Conservation (phyloP, 2,329 filamentous ascomycete species). For the Nemania abortiva region DNA sequence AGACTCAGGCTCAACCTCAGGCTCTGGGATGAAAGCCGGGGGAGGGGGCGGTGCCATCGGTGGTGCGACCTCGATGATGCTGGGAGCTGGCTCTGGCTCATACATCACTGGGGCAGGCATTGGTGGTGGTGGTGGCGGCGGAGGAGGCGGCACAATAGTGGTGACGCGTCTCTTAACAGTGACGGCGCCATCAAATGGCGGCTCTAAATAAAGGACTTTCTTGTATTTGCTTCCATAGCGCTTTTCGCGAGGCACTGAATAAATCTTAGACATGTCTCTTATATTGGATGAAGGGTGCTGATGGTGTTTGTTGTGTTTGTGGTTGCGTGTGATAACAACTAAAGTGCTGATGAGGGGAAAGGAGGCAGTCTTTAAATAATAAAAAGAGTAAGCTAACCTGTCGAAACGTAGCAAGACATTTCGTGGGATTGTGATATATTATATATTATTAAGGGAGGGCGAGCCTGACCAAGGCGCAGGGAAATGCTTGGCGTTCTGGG, state of each 20-base stretch:
- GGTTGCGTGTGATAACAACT: slow-evolving; percentile 5
- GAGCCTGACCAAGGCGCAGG: slow-evolving; percentile 28
- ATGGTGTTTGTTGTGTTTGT: neutral
- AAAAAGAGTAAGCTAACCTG: slow-evolving; percentile 45
- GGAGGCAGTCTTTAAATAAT: neutral
- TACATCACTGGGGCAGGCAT: slow-evolving; percentile 39
- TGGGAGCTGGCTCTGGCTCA: slow-evolving; percentile 44
- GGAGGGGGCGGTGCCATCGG: slow-evolving; percentile 44
- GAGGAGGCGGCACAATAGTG: slow-evolving; percentile 54
- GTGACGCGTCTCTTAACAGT: slow-evolving; percentile 55
- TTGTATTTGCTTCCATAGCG: slow-evolving; percentile 54
- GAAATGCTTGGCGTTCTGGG: slow-evolving; percentile 36
- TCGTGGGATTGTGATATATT: neutral
- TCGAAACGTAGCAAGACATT: slow-evolving; percentile 50
- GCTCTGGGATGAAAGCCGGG: slow-evolving; percentile 29
- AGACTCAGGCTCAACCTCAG: slow-evolving; percentile 42
- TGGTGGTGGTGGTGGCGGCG: slow-evolving; percentile 42
- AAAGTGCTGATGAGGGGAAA: slow-evolving; percentile 1
- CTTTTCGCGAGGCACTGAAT: slow-evolving; percentile 51
- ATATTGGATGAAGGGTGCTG: slow-evolving; percentile 4
- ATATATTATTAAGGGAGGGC: slow-evolving; percentile 1
- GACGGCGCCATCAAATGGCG: slow-evolving; percentile 53
- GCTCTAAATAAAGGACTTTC: slow-evolving; percentile 58
- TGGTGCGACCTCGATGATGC: slow-evolving; percentile 45
- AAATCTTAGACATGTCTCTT: slow-evolving; percentile 48